Evolutionary conservation across 129 eudicot species (phyloP).

Genomic region (Pseudognaphalium luteoalbum): DNA sequence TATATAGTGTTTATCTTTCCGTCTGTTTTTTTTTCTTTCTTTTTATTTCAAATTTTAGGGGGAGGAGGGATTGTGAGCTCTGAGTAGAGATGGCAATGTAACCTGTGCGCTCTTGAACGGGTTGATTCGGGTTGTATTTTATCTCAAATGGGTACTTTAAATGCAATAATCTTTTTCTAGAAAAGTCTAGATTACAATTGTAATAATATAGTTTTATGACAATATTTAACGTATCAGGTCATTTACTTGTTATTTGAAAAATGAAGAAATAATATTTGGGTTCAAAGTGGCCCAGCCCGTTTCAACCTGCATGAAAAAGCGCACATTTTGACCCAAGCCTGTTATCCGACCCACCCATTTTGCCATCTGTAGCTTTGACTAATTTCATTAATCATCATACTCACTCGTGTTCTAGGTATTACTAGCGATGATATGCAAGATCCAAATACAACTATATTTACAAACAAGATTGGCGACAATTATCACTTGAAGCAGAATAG

Average conservation of each 20-base stretch:
- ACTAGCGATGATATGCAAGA: conserved; percentile 35
- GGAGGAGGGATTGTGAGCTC: background rate
- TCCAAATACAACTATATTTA: conserved; percentile 56
- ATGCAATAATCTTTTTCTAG: background rate
- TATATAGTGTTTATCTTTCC: background rate
- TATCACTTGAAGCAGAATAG: conserved; percentile 62
- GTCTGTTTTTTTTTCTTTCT: background rate
- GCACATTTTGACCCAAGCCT: background rate
- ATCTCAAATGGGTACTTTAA: background rate
- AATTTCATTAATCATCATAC: conserved; percentile 11
- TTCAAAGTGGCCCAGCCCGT: background rate
- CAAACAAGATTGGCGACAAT: conserved; percentile 49
- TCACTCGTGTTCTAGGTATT: conserved; percentile 33
- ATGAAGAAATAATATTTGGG: background rate
- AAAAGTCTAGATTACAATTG: background rate
- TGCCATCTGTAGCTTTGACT: background rate
- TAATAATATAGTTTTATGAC: background rate
- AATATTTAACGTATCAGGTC: too few relatives aligned
- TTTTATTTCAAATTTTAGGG: background rate
- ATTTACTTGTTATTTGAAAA: too few relatives aligned
- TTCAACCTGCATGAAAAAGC: background rate
- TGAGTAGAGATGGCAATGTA: background rate
- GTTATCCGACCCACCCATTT: background rate
- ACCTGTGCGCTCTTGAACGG: background rate
- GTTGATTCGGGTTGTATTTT: background rate